A percentile compares a stretch with the other conserved stretches of the same genome.
These are phyloP conservation scores for Kuraishia molischiana DNA, from an alignment of 805 yeast species.

Conservation along the genomic window DNA sequence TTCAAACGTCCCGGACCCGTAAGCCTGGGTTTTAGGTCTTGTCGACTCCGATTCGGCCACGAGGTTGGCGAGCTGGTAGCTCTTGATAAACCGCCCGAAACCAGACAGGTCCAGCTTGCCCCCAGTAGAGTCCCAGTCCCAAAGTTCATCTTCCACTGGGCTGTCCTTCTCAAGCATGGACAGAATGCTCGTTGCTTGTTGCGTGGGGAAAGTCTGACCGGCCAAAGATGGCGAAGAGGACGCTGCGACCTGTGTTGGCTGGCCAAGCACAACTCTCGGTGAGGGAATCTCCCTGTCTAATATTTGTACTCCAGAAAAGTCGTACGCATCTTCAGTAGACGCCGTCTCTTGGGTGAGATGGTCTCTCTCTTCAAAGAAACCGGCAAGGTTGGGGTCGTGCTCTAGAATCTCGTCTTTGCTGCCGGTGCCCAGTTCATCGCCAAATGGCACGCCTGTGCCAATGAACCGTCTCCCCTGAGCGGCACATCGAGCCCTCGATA, in stretches of 20 bases:
- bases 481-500: no score
- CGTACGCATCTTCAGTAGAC: constrained; percentile 11
- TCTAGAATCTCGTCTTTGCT: constrained; percentile 7
- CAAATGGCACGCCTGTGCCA: not conserved
- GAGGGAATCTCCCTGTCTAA: constrained; percentile 4
- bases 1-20: not conserved
- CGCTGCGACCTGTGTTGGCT: no score
- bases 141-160: not conserved
- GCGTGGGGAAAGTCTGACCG: no score
- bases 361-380: constrained; percentile 11
- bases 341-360: not conserved
- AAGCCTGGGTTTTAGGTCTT: not conserved
- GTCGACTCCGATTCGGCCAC: constrained; percentile 2
- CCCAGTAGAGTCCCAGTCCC: not conserved
- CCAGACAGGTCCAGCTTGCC: not conserved
- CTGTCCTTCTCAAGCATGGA: not conserved
- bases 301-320: constrained; percentile 13
- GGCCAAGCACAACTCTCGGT: not conserved
- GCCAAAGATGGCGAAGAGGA: not conserved
- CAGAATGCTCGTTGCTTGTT: not conserved
- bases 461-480: no score
- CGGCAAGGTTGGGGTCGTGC: constrained; percentile 18
- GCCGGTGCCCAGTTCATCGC: not conserved
- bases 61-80: not conserved
- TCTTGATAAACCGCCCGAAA: not conserved